Conservation (phyloP, 129 eudicot species). For the Calendula officinalis region DNA sequence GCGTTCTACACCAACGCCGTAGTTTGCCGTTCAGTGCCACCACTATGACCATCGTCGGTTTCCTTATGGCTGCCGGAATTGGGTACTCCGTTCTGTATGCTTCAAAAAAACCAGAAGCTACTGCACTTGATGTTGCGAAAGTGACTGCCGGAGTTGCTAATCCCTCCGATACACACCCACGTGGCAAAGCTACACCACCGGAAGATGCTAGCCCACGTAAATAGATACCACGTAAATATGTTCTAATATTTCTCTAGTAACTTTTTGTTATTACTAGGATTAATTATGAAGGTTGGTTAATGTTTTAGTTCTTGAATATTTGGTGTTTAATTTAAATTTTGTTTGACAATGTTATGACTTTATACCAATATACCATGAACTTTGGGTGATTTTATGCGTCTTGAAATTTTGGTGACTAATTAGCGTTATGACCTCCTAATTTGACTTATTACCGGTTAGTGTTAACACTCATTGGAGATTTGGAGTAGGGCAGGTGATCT, state of each 20-base stretch:
- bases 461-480: no score
- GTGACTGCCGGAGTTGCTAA: conserved; percentile 44
- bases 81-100: conserved; percentile 50
- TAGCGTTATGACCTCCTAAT: no score
- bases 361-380: no score
- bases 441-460: no score
- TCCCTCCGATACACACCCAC: conserved; percentile 49
- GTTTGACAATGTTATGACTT: no score
- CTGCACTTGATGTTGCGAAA: conserved; percentile 65
- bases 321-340: no score
- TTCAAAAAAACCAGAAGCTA: conserved; percentile 55
- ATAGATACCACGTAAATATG: background rate
- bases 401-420: no score
- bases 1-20: conserved; percentile 67
- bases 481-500: no score
- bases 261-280: background rate
- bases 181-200: conserved; percentile 16
- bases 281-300: no score
- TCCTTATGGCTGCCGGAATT: conserved; percentile 37
- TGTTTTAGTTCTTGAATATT: no score
- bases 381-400: no score
- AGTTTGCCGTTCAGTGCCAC: conserved; percentile 42
- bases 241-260: background rate
- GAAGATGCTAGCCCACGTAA: conserved; percentile 31
- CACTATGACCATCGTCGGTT: conserved; percentile 50